Conservation (phyloP, 164 flowering plant genomes). For the Piper longum region DNA sequence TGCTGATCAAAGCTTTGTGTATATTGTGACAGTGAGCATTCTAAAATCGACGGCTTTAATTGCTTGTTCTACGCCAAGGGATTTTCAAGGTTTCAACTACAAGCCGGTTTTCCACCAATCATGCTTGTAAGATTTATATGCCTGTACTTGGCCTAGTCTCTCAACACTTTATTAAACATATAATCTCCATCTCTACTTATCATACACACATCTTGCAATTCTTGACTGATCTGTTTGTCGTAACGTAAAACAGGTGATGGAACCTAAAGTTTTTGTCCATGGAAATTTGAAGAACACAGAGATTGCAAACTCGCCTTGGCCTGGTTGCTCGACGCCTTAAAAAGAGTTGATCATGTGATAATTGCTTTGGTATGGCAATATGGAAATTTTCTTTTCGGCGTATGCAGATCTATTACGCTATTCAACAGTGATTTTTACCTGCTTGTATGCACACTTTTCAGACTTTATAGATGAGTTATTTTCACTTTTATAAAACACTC, state of each 20-base stretch:
- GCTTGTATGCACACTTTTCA: too few species aligned
- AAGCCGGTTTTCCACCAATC: constrained; percentile 41
- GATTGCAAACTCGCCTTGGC: constrained; percentile 33
- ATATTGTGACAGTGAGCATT: constrained; percentile 47
- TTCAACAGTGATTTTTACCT: too few species aligned
- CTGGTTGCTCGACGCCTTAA: constrained; percentile 42
- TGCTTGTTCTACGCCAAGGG: constrained; percentile 56
- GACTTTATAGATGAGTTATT: too few species aligned
- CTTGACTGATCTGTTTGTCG: constrained; percentile 1
- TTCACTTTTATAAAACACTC: too few species aligned
- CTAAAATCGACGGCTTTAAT: constrained; percentile 47
- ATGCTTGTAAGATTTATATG: constrained; percentile 29
- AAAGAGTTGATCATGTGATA: too few species aligned
- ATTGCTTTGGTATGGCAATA: too few species aligned
- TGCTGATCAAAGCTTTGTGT: neutral
- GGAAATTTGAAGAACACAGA: constrained; percentile 31
- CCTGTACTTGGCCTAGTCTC: neutral
- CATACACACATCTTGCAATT: too few species aligned
- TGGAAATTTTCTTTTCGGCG: too few species aligned
- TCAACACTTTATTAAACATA: neutral
- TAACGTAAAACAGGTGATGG: constrained; percentile 39
- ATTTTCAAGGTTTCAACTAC: constrained; percentile 45
- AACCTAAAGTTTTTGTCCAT: constrained; percentile 66
- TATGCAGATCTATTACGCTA: too few species aligned
- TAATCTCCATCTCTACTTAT: neutral